These are phyloP conservation scores for Dittrichia graveolens DNA, from an alignment of 129 eudicot genomes.

Conservation along the genomic window DNA sequence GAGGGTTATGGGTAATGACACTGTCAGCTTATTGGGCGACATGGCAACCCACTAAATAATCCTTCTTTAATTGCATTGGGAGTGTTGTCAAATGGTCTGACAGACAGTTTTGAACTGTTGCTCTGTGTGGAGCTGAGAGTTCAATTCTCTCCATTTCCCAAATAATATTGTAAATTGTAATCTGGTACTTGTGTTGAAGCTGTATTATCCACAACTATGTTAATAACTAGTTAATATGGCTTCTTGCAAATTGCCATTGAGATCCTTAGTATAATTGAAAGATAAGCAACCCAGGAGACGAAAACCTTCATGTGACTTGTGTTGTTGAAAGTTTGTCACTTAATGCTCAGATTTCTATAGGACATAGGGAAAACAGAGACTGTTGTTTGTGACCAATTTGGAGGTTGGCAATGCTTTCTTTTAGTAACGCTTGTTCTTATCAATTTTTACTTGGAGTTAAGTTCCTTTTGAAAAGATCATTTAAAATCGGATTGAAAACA, in stretches of 20 bases:
- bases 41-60: conserved; percentile 91
- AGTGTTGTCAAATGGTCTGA: conserved; percentile 99
- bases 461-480: neutral
- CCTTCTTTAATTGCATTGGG: conserved; percentile 61
- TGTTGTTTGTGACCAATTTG: neutral
- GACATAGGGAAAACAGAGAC: neutral
- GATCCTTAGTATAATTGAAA: neutral
- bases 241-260: conserved; percentile 15
- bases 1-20: conserved; percentile 99
- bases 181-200: conserved; percentile 27
- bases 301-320: neutral
- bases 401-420: neutral
- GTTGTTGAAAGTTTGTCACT: neutral
- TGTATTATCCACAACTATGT: neutral
- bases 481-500: neutral
- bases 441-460: neutral
- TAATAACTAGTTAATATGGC: neutral
- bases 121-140: conserved; percentile 97
- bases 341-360: neutral
- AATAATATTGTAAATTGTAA: conserved; percentile 18
- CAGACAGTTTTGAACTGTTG: conserved; percentile 97
- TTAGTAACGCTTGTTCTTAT: conserved; percentile 1
- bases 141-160: conserved; percentile 99
- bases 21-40: conserved; percentile 91
- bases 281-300: neutral